These are phyloP conservation scores for Cyclocybe cylindracea DNA, from an alignment of 768 basidiomycete genomes.

Conservation along the genomic window DNA sequence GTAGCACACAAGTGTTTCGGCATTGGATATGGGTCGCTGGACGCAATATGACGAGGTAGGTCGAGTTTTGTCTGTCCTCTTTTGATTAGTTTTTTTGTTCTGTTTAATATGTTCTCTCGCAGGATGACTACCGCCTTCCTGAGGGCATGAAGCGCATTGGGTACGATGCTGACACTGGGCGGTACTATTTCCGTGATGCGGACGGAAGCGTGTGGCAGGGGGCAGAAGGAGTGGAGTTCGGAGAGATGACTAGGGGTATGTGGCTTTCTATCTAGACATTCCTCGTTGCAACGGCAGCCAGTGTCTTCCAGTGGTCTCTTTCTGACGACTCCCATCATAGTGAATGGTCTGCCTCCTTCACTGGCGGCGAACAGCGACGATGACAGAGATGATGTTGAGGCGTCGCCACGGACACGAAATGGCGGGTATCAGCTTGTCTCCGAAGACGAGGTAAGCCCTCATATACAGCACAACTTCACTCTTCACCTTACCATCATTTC, in stretches of 20 bases:
- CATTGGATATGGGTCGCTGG: constrained; percentile 30
- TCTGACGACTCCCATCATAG: not conserved
- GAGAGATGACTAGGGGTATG: constrained; percentile 53
- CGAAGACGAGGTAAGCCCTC: constrained; percentile 46
- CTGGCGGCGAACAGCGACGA: constrained; percentile 11
- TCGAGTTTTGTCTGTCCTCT: not conserved
- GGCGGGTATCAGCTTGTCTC: constrained; percentile 61
- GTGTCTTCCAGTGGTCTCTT: not conserved
- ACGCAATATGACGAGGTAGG: constrained; percentile 48
- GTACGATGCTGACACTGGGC: constrained; percentile 71
- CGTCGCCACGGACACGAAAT: constrained; percentile 45
- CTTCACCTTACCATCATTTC: not conserved
- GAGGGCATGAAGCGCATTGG: constrained; percentile 69
- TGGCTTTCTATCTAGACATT: not conserved
- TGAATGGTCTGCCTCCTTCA: constrained; percentile 29
- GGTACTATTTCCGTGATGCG: constrained; percentile 63
- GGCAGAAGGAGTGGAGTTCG: constrained; percentile 63
- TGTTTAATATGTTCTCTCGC: constrained; percentile 8
- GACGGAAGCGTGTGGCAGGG: constrained; percentile 59
- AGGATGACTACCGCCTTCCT: constrained; percentile 56
- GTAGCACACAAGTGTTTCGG: too few relatives aligned
- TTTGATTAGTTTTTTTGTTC: not conserved
- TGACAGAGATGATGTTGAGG: constrained; percentile 50
- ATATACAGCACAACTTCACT: not conserved
- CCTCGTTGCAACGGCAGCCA: too few relatives aligned